These are phyloP conservation scores for Claviceps capensis DNA, from an alignment of 2,329 filamentous ascomycete genomes.

Conservation along the genomic window DNA sequence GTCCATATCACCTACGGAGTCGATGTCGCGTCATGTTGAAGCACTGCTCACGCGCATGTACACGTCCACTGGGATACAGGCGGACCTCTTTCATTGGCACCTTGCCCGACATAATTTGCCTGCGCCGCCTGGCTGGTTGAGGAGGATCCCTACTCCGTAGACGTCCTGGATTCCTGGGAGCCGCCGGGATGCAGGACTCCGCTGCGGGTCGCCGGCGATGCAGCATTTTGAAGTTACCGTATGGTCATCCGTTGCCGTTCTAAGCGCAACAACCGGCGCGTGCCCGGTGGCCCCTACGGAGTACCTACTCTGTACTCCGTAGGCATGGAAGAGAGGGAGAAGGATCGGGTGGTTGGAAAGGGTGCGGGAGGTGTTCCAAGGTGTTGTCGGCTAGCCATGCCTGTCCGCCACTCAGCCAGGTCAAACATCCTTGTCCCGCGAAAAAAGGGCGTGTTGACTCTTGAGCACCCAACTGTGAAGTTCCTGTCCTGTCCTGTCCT, in stretches of 20 bases:
- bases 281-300: background rate
- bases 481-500: background rate
- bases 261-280: constrained; percentile 8
- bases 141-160: background rate
- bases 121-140: constrained; percentile 4
- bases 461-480: no score
- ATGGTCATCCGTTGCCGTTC: constrained; percentile 13
- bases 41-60: background rate
- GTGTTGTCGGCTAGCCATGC: background rate
- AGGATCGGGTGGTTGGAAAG: constrained; percentile 12
- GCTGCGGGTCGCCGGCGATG: constrained; percentile 1
- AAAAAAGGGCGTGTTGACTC: background rate
- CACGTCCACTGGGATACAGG: background rate
- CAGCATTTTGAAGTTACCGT: background rate
- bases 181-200: background rate
- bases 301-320: background rate
- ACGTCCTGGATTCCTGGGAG: background rate
- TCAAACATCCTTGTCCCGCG: background rate
- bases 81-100: background rate
- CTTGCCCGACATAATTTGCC: background rate
- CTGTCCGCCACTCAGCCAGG: background rate
- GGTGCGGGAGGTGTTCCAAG: constrained; percentile 9
- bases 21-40: background rate
- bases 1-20: background rate
- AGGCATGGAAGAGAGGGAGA: constrained; percentile 18